Percentiles rank a stretch among this genome's conserved stretches.
phyloP scores from a whole-genome alignment of 164 flowering plant genomes.

The Macadamia tetraphylla region DNA sequence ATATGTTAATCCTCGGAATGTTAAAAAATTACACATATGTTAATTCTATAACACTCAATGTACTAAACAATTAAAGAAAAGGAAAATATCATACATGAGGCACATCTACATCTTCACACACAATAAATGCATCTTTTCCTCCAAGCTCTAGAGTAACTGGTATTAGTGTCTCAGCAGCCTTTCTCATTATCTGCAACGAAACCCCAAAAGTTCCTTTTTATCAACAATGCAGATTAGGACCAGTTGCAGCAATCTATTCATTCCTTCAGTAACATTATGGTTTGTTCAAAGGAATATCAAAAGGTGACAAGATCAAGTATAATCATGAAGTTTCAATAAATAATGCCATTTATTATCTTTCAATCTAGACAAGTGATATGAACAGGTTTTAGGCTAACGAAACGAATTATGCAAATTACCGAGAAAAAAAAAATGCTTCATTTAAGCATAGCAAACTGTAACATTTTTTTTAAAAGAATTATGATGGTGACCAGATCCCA shows the following conservation, averaged over 20 bases:
- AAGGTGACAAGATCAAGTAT: not conserved
- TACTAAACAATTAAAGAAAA: slow-evolving; percentile 3
- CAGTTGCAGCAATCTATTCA: not conserved
- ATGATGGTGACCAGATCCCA: too few relatives aligned
- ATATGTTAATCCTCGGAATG: not conserved
- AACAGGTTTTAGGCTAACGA: too few relatives aligned
- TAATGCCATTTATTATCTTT: too few relatives aligned
- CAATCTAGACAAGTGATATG: too few relatives aligned
- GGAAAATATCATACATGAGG: slow-evolving; percentile 57
- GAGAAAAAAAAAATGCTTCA: too few relatives aligned
- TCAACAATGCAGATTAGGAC: slow-evolving; percentile 4
- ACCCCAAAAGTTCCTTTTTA: not conserved
- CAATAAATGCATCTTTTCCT: slow-evolving; percentile 97
- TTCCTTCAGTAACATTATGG: not conserved
- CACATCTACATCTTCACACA: slow-evolving; percentile 94
- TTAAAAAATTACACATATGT: not conserved
- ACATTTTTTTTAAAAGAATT: too few relatives aligned
- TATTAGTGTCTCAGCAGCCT: slow-evolving; percentile 67
- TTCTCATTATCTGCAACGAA: slow-evolving; percentile 80
- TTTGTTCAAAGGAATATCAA: not conserved
- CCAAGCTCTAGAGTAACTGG: slow-evolving; percentile 99
- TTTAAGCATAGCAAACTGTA: too few relatives aligned
- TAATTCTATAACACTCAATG: not conserved
- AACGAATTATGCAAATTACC: too few relatives aligned
- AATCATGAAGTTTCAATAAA: not conserved